Conservation (phyloP, 768 basidiomycete genomes). For the Termitomyces heimii region DNA sequence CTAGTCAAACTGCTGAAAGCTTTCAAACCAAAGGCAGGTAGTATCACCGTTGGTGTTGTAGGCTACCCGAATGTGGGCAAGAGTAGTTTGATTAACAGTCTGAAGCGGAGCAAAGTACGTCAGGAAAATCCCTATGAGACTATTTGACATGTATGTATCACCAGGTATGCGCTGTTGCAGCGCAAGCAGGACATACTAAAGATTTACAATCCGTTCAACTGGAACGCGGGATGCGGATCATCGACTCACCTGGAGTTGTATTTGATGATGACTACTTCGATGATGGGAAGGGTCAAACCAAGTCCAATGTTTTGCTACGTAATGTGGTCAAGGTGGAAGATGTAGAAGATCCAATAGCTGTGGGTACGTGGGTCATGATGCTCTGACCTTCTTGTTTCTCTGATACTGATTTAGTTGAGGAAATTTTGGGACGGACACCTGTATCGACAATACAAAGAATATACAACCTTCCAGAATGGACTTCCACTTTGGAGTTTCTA, state of each 20-base stretch:
- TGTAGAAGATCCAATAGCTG: slow-evolving; percentile 82
- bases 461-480: slow-evolving; percentile 77
- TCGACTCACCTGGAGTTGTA: slow-evolving; percentile 98
- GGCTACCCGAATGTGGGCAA: slow-evolving; percentile 99
- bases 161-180: slow-evolving; percentile 89
- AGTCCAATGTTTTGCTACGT: slow-evolving; percentile 66
- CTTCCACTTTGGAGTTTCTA: slow-evolving; percentile 73
- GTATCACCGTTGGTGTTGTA: slow-evolving; percentile 84
- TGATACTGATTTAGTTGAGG: slow-evolving; percentile 56
- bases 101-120: slow-evolving; percentile 75
- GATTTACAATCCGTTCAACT: slow-evolving; percentile 88
- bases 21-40: slow-evolving; percentile 66
- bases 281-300: slow-evolving; percentile 39
- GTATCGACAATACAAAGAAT: slow-evolving; percentile 70
- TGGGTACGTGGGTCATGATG: slow-evolving; percentile 50
- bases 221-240: slow-evolving; percentile 86
- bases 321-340: slow-evolving; percentile 92
- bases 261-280: slow-evolving; percentile 65
- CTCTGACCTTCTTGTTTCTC: not conserved
- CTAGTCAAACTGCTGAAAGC: slow-evolving; percentile 81
- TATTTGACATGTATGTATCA: not conserved
- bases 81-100: slow-evolving; percentile 87
- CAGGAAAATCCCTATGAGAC: not conserved
- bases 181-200: slow-evolving; percentile 91
- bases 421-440: slow-evolving; percentile 74